Evolutionary conservation across 805 yeast species (phyloP), one percentile per base, ranked within the genome.

Genomic region (Pichia exigua): DNA sequence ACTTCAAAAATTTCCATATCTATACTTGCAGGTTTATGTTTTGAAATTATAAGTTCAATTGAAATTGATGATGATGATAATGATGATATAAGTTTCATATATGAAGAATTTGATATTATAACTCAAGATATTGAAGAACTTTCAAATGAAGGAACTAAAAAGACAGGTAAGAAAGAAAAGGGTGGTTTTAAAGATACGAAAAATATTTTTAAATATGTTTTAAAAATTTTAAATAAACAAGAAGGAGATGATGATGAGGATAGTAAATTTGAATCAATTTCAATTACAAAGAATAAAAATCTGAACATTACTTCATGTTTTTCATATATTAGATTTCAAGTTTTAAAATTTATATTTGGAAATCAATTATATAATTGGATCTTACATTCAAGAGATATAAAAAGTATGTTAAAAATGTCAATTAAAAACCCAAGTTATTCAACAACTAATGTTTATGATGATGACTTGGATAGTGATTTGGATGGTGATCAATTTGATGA

Each of bases 131-230:
- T 79, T 30, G 68, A 70, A 26, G 66, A 72, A 38, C 67, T 82
- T 43, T 67, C 78, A 1, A 75, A 73, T 43, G 74, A 77, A 22
- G 77, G 85, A 0, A 70, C 82, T 6, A 81, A 82, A 52, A 78
- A 73, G 48, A 61, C 81, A 3, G 76, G 83, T 27, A 84, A 84
- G 57, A 80, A 78, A 60, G 87, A 84, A 57, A 80, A 78, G 60
- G 87, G 82, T 54, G 20, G 18, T n/a, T 35, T 35, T 35, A 83
- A 80, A 53, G 81, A 77, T 40, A 71, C 79, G 26, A 78, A 79
- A 54, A 76, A 87, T 1, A 71, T 83, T 1, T 80, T 82, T 63
- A 72, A 82, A 60, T 85, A 83, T 53, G 79, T 82, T 20, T 63
- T 75, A 42, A 65, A 65, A 39, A 79, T 85, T 0, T 67, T 82